A percentile compares a stretch with the other conserved stretches of the same genome.
Conservation (phyloP, 768 basidiomycete species). For the Tulasnella sp. region DNA sequence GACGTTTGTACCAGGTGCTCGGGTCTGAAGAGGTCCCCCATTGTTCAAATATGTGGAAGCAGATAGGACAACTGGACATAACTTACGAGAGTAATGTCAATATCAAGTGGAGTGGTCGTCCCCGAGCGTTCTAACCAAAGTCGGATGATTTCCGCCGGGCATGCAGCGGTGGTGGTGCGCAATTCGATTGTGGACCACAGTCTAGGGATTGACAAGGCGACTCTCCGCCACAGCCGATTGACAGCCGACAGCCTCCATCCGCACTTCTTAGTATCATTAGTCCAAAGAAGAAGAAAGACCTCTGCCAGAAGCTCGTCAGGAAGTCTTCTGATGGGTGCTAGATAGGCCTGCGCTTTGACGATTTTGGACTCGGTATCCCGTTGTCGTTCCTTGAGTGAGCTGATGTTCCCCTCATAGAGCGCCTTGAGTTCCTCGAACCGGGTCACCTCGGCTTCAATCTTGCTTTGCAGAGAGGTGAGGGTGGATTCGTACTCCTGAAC, state of each 20-base stretch:
- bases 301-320: slow-evolving; percentile 61
- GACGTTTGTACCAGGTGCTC: slow-evolving; percentile 6
- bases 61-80: slow-evolving; percentile 27
- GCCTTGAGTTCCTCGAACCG: not conserved
- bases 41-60: slow-evolving; percentile 14
- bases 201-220: slow-evolving; percentile 51
- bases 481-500: not conserved
- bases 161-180: slow-evolving; percentile 41
- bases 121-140: slow-evolving; percentile 77
- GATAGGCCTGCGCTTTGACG: slow-evolving; percentile 44
- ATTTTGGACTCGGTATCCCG: slow-evolving; percentile 36
- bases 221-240: slow-evolving; percentile 50
- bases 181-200: slow-evolving; percentile 53
- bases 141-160: slow-evolving; percentile 66
- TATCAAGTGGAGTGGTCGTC: slow-evolving; percentile 54
- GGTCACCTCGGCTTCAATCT: not conserved
- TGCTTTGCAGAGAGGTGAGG: not conserved
- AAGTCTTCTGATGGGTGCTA: slow-evolving; percentile 58
- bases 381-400: not conserved
- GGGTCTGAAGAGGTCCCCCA: slow-evolving; percentile 19
- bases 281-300: slow-evolving; percentile 51
- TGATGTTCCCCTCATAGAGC: not conserved
- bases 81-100: slow-evolving; percentile 55
- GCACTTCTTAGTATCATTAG: slow-evolving; percentile 57
- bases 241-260: slow-evolving; percentile 67